Evolutionary conservation across 257 asterid genomes (phyloP).

Genomic region (Solanum tacnaense): DNA sequence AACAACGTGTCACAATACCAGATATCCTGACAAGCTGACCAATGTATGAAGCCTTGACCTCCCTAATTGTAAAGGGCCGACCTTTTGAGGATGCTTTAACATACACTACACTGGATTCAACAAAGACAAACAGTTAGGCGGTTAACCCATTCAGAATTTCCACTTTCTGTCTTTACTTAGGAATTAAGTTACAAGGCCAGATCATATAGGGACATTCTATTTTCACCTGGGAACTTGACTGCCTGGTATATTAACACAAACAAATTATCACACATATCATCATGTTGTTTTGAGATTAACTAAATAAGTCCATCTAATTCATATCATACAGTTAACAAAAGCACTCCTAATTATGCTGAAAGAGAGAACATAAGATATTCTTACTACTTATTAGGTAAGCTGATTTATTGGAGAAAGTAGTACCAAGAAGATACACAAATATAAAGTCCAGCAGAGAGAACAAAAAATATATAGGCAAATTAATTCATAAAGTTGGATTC

Average conservation of each 20-base stretch:
- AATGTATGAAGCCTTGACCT: slow-evolving; percentile 83
- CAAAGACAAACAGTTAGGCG: slow-evolving; percentile 10
- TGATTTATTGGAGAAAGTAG: background rate
- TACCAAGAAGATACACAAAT: background rate
- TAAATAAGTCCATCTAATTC: background rate
- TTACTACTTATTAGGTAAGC: background rate
- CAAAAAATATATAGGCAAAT: background rate
- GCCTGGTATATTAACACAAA: background rate
- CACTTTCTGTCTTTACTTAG: background rate
- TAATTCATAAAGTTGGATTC: background rate
- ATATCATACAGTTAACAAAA: background rate
- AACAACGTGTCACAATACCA: slow-evolving; percentile 94
- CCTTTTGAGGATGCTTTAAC: slow-evolving; percentile 74
- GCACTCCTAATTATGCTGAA: background rate
- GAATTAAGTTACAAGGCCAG: background rate
- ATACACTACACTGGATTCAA: slow-evolving; percentile 76
- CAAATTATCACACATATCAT: background rate
- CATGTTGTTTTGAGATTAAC: background rate
- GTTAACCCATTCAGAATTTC: background rate
- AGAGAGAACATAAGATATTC: background rate
- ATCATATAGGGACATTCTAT: background rate
- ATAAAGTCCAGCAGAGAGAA: background rate
- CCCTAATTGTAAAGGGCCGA: slow-evolving; percentile 84
- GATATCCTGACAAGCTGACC: slow-evolving; percentile 91
- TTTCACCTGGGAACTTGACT: background rate